Conservation (phyloP, 73 alveolate species). For the Tetrahymena elliotti region DNA sequence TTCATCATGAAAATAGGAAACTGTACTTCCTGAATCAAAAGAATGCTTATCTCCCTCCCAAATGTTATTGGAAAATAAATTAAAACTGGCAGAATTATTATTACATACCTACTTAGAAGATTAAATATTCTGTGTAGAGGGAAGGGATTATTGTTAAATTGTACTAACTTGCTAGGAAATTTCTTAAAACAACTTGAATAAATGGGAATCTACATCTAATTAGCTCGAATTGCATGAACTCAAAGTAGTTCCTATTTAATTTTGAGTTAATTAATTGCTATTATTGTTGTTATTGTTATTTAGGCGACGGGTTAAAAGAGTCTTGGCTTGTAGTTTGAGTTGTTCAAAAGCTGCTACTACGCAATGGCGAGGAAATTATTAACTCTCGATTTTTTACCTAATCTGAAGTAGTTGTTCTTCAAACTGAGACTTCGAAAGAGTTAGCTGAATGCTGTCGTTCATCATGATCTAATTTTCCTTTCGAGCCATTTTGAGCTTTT, state of each 20-base stretch:
- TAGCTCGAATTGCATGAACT: not conserved
- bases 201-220: not conserved
- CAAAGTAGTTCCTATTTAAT: not conserved
- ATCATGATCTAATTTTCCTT: not conserved
- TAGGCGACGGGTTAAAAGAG: not conserved
- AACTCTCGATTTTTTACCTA: not conserved
- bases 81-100: not conserved
- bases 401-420: not conserved
- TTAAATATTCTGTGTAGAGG: not conserved
- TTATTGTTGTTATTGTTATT: not conserved
- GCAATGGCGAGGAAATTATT: not conserved
- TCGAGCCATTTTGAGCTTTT: constrained; percentile 1
- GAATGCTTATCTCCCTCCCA: not conserved
- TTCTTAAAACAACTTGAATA: not conserved
- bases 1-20: not conserved
- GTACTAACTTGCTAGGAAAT: not conserved
- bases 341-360: not conserved
- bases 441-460: not conserved
- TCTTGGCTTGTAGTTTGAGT: not conserved
- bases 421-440: constrained; percentile 1
- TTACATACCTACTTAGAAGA: not conserved
- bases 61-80: not conserved
- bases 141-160: not conserved
- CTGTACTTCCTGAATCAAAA: not conserved
- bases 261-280: not conserved